Evolutionary conservation across 2,329 filamentous ascomycete species (phyloP), one percentile per base, ranked within the genome.

Genomic region (Paraconiothyrium brasiliense): DNA sequence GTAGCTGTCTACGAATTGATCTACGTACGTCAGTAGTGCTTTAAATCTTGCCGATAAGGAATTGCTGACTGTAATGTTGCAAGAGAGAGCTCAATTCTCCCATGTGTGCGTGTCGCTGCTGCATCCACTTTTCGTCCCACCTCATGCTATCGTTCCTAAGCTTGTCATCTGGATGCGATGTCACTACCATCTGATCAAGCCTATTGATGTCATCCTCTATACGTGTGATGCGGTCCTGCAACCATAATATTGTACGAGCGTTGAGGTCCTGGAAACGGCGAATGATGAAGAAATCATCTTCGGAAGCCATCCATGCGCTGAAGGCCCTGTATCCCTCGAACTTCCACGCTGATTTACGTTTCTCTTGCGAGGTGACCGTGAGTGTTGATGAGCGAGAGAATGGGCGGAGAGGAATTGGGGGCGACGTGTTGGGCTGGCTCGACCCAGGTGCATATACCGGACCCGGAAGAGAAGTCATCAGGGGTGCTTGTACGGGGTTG

Each of bases 231-330:
- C 59, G 52, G 54, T 72, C 48, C 49, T 74, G 74, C 61, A 76
- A 62, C 52, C 63, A 69, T 5, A 76, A 52, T 6, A 73, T 63
- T 1, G 71, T 65, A 0, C 60, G 59, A 9, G 68, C 67, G 52
- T 73, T 74, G n/a, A 75, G 43, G 24, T 52, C 66, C 13, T 63
- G 64, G 32, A 75, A 76, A 11, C 71, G 63, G 4, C 74, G 67
- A 32, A 77, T 50, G 0, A 77, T 57, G 34, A 76, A 74, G 44
- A 73, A 75, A 51, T 73, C 72, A 37, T 76, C 63, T 39, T 75
- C 72, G 0, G 71, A 72, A 10, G 74, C 71, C 64, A 75, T 69
- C 69, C 67, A 76, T 41, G 54, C 61, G 32, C 66, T 71, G 44
- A 74, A 72, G 0, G 52, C 64, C 41, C 64, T 58, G 55, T 77